A percentile compares a stretch with the other conserved stretches of the same genome.
Conservation (phyloP, 139 green algal species). For the Closterium sp. region DNA sequence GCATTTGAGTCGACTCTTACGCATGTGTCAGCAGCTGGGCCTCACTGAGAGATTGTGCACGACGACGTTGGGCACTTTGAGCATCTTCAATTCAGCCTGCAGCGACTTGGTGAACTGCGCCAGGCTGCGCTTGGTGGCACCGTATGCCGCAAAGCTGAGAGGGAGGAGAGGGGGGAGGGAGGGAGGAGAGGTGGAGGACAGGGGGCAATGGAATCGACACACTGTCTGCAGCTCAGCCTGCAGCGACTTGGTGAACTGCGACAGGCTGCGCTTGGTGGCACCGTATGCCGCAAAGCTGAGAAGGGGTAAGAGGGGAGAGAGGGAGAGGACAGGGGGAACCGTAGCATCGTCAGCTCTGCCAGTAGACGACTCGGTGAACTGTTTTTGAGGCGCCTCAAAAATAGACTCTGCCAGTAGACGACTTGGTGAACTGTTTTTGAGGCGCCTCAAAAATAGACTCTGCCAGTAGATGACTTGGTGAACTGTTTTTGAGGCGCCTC, state of each 20-base stretch:
- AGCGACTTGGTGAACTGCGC: constrained; percentile 74
- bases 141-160: constrained; percentile 85
- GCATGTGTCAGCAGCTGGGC: too few species aligned
- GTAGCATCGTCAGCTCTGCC: neutral
- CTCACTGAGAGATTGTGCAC: neutral
- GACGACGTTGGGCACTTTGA: neutral
- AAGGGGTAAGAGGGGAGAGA: neutral
- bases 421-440: too few species aligned
- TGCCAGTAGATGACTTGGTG: too few species aligned
- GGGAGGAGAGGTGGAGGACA: neutral
- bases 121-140: constrained; percentile 87
- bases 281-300: constrained; percentile 88
- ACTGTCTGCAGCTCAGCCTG: constrained; percentile 5
- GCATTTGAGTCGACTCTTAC: too few species aligned
- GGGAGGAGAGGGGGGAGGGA: neutral
- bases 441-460: too few species aligned
- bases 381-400: too few species aligned
- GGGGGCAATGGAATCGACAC: neutral
- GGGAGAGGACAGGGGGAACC: neutral
- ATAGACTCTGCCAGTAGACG: too few species aligned
- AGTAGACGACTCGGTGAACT: constrained; percentile 68
- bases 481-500: too few species aligned
- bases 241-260: constrained; percentile 70
- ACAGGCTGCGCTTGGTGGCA: constrained; percentile 60
- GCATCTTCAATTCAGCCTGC: neutral